Evolutionary conservation across 495 filamentous ascomycete species (phyloP).

Genomic region (Margaritispora aquatica): DNA sequence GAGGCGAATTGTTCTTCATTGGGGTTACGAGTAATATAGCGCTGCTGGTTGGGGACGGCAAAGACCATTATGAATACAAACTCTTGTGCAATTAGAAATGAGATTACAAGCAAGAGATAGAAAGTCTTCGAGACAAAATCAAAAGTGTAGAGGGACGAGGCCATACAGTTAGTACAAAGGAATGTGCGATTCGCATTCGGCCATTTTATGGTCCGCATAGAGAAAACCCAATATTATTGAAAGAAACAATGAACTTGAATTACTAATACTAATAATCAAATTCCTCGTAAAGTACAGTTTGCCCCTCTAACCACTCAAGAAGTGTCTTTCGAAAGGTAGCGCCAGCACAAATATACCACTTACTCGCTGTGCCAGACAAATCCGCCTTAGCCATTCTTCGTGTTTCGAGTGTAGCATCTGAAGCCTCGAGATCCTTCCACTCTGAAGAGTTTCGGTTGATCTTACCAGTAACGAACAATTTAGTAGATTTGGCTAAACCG

Average conservation of each 20-base stretch:
- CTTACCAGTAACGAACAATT: constrained; percentile 54
- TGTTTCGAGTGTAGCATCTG: constrained; percentile 30
- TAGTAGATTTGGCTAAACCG: constrained; percentile 43
- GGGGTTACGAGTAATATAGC: constrained; percentile 15
- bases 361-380: constrained; percentile 31
- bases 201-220: background rate
- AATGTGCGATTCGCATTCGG: background rate
- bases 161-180: background rate
- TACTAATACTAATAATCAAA: constrained; percentile 35
- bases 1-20: constrained; percentile 4
- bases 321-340: constrained; percentile 47
- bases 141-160: background rate
- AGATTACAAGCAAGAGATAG: background rate
- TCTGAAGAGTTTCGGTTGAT: constrained; percentile 21
- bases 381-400: constrained; percentile 56
- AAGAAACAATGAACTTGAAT: background rate
- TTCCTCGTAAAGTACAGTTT: constrained; percentile 60
- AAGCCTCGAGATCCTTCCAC: constrained; percentile 29
- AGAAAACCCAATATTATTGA: background rate
- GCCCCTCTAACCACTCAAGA: constrained; percentile 56
- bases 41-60: constrained; percentile 6
- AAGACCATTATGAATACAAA: background rate
- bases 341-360: constrained; percentile 66
- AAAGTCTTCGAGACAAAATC: background rate
- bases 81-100: background rate